A percentile compares a stretch with the other conserved stretches of the same genome.
phyloP scores from a whole-genome alignment of 768 basidiomycete species.

The Sarcomyxa edulis region DNA sequence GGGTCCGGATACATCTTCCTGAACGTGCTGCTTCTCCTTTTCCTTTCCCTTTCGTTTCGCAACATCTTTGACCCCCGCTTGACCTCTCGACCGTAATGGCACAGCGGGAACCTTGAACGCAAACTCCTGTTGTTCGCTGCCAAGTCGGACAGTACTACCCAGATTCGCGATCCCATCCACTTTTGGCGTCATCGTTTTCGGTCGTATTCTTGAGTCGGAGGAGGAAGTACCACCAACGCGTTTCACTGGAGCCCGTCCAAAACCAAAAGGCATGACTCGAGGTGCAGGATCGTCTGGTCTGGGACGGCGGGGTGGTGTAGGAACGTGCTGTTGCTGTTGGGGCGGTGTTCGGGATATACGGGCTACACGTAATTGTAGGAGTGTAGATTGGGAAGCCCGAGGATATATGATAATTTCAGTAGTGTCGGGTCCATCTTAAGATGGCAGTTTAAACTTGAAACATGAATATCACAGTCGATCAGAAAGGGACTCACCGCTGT shows the following conservation, averaged over 20 bases:
- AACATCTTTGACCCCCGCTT: conserved; percentile 16
- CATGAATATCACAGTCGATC: conserved; percentile 1
- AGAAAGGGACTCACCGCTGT: conserved; percentile 45
- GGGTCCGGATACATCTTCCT: no score
- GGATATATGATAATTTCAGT: conserved; percentile 59
- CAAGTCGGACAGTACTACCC: conserved; percentile 1
- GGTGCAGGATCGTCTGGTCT: conserved; percentile 80
- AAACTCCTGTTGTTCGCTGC: conserved; percentile 16
- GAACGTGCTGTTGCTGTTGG: conserved; percentile 22
- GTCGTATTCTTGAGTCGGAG: conserved; percentile 9
- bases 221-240: conserved; percentile 9
- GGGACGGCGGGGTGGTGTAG: conserved; percentile 34
- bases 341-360: conserved; percentile 44
- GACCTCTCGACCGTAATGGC: conserved; percentile 19
- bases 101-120: conserved; percentile 48
- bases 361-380: conserved; percentile 48
- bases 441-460: conserved; percentile 50
- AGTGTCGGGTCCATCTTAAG: conserved; percentile 60
- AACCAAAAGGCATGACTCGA: conserved; percentile 52
- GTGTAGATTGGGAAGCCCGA: conserved; percentile 15
- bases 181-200: conserved; percentile 3
- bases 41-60: conserved; percentile 27
- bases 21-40: conserved; percentile 34
- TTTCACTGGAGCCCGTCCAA: conserved; percentile 19
- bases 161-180: background rate